Conservation (phyloP, 2,329 filamentous ascomycete species). For the Dactylellina leptospora region DNA sequence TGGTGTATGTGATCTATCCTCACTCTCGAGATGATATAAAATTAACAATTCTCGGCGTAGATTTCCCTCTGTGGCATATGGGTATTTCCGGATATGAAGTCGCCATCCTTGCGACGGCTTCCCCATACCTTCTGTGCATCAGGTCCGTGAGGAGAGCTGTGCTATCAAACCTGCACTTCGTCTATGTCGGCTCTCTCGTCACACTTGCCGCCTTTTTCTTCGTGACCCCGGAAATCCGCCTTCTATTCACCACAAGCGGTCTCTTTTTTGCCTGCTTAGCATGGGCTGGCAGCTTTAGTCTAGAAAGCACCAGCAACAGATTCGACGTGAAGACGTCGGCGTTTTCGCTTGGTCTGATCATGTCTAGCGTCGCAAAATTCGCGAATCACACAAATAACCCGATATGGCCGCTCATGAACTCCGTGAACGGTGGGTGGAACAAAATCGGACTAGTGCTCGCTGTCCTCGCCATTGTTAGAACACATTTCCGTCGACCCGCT, state of each 20-base stretch:
- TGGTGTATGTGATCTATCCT: constrained; percentile 78
- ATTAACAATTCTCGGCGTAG: constrained; percentile 62
- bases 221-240: constrained; percentile 74
- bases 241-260: constrained; percentile 82
- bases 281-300: constrained; percentile 83
- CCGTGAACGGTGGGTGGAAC: constrained; percentile 90
- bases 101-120: constrained; percentile 82
- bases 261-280: constrained; percentile 81
- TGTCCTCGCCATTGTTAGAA: constrained; percentile 76
- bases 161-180: constrained; percentile 72
- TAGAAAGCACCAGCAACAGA: constrained; percentile 76
- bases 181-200: constrained; percentile 79
- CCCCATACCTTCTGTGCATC: constrained; percentile 80
- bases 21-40: not conserved
- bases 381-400: constrained; percentile 95
- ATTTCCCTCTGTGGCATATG: constrained; percentile 99
- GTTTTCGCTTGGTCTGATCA: constrained; percentile 80
- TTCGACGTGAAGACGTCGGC: constrained; percentile 84
- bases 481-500: constrained; percentile 72
- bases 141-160: constrained; percentile 73
- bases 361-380: constrained; percentile 90
- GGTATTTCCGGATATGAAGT: constrained; percentile 96
- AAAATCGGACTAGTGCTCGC: constrained; percentile 80
- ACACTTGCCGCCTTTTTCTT: constrained; percentile 84
- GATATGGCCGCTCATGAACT: constrained; percentile 93